Evolutionary conservation across 179 eudicot species (phyloP), one percentile per base, ranked within the genome.

Genomic region (Silene vulgaris): DNA sequence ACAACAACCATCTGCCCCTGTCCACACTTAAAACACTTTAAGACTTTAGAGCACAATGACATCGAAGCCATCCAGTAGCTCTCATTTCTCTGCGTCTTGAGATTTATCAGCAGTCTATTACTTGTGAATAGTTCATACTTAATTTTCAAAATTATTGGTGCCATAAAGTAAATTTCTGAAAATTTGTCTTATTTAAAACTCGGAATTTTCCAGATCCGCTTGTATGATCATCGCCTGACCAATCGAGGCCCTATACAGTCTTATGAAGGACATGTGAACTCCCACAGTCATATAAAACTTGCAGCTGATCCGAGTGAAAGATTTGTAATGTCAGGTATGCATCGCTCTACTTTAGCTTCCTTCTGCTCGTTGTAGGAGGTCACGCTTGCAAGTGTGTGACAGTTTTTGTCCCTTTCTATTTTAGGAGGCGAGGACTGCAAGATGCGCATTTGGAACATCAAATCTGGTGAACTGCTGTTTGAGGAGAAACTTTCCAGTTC

Each of bases 381-480:
- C 9, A 1, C 14, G 63, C 28, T 50, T 28, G 17, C 61, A 11
- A 21, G 37, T 5, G 23, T 14, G 16, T 14, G 16, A 6, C 14
- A 3, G 52, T 37, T 17, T n/a, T 8, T 48, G 6, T 64, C 1
- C 4, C 9, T 6, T 62, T 60, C 6, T 32, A 32, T 32, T 32
- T 59, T 70, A 94, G 97, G 97, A 71, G 98, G 96, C 30, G 98
- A 91, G 87, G 98, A 94, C 81, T 82, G 81, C 84, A 77, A 82
- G 45, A 69, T 87, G 76, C 90, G 97, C 45, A 14, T 89, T n/a
- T 94, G 98, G 98, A 84, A 86, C 79, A 90, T 94, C 16, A 90
- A 85, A 80, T 84, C 96, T 5, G 98, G 98, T 17, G 85, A 89
- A 81, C 74, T 91, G 80, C 90, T 91, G 26, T 91, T 81, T 48